phyloP scores from a whole-genome alignment of 371 early-diverging fungal species.

The Mortierella sp. region DNA sequence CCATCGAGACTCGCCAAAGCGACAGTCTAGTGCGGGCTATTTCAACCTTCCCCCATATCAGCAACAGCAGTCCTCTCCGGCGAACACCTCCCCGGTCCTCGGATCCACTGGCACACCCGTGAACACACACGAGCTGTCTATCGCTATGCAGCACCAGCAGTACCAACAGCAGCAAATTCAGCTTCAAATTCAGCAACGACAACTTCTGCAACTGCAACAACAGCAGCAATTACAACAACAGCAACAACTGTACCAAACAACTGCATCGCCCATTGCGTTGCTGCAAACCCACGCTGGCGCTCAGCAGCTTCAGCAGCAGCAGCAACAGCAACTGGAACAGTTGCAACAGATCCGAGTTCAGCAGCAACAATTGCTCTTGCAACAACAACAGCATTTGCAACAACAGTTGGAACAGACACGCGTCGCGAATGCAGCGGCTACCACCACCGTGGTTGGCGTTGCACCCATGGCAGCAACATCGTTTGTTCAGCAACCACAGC shows the following conservation, averaged over 20 bases:
- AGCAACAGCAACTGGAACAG: slow-evolving; percentile 23
- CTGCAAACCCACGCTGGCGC: slow-evolving; percentile 7
- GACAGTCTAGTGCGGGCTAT: slow-evolving; percentile 27
- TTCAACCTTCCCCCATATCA: slow-evolving; percentile 25
- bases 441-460: not conserved
- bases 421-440: not conserved
- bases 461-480: not conserved
- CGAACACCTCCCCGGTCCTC: slow-evolving; percentile 18
- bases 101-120: slow-evolving; percentile 10
- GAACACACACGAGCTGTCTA: slow-evolving; percentile 24
- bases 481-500: not conserved
- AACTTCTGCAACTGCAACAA: slow-evolving; percentile 32
- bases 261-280: slow-evolving; percentile 20
- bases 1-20: slow-evolving; percentile 18
- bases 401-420: slow-evolving; percentile 35
- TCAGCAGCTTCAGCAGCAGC: slow-evolving; percentile 5
- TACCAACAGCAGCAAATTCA: slow-evolving; percentile 45
- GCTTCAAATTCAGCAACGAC: slow-evolving; percentile 33
- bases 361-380: slow-evolving; percentile 30
- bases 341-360: slow-evolving; percentile 32
- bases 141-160: slow-evolving; percentile 38
- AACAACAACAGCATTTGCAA: slow-evolving; percentile 33
- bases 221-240: slow-evolving; percentile 20
- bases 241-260: slow-evolving; percentile 9
- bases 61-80: not conserved